Evolutionary conservation across 352 stramenopile species (phyloP), one percentile per base, ranked within the genome.

Genomic region (Halophytophthora polymorphica): DNA sequence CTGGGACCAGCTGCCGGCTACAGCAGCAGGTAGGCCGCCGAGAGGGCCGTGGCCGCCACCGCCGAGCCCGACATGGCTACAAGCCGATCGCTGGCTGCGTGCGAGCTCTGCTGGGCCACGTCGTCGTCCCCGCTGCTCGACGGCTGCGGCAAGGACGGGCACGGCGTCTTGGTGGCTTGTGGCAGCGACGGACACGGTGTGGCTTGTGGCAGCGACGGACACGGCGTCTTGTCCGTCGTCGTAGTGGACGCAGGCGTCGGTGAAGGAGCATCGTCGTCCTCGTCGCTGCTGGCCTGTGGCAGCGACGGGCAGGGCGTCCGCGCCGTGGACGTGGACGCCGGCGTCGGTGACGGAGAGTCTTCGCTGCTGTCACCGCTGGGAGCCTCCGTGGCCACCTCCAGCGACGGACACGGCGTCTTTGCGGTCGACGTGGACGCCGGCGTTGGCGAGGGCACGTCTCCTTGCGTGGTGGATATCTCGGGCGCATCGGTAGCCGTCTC

Each of bases 1-100:
- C 22, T 19, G 14, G 21, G 14, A 19, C 18, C 23, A 51, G 23
- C 45, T 45, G 19, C 50, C 42, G 18, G 59, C 53, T 77, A 87
- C 17, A 84, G 51, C 22, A 85, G 57, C 49, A 87, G 42, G 19
- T 71, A 82, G 22, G 67, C 50, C 6, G 57, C 64, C 2, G 71
- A 82, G 6, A 75, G 29, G 25, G 59, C 60, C 23, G 81, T 53
- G 0, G 59, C 60, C 10, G 62, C 52, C 25, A 83, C 13, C 0
- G 64, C 66, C 31, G 58, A 51, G 15, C 25, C 58, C 14, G 56
- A 42, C 29, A 14, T 14, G 10, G 25, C 17, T 7, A 54, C 13
- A 18, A 28, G 5, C 18, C 17, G 47, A 4, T 34, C 66, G 45
- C 35, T 64, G 52, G 50, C 56, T 19, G 41, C 60, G 58, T 64